phyloP scores from a whole-genome alignment of 805 yeast genomes.

The Candida nitratophila region DNA sequence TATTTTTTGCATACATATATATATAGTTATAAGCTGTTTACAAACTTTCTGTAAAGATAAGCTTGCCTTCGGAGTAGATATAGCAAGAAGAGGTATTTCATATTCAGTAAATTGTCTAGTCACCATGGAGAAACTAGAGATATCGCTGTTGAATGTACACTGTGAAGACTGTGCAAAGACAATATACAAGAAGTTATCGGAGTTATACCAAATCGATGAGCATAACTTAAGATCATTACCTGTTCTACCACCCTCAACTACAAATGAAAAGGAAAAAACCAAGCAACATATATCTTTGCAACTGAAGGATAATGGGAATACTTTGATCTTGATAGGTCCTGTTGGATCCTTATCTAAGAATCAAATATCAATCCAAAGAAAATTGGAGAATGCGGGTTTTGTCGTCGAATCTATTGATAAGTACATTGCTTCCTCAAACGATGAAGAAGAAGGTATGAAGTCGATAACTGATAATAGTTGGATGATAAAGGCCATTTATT shows the following conservation, averaged over 20 bases:
- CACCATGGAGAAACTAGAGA: conserved; percentile 17
- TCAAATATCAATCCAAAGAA: conserved; percentile 12
- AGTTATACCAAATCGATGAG: conserved; percentile 12
- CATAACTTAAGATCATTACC: not conserved
- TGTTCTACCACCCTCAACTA: not conserved
- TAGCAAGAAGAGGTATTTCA: too few species aligned
- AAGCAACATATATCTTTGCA: conserved; percentile 14
- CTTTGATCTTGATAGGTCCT: not conserved
- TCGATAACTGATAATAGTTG: conserved; percentile 1
- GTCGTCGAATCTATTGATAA: conserved; percentile 17
- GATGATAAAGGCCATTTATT: conserved; percentile 8
- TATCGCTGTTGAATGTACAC: conserved; percentile 40
- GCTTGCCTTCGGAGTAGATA: too few species aligned
- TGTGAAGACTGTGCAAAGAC: conserved; percentile 44
- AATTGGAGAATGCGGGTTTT: conserved; percentile 31
- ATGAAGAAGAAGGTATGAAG: conserved; percentile 3
- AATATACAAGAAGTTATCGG: conserved; percentile 27
- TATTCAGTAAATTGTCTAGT: too few species aligned
- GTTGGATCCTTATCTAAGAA: not conserved
- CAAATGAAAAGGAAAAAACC: conserved; percentile 1
- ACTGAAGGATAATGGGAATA: conserved; percentile 15
- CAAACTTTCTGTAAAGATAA: too few species aligned
- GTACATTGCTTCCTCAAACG: not conserved
- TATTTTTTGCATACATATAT: too few species aligned
- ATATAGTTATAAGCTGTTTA: too few species aligned